These are phyloP conservation scores for Alternaria triticimaculans DNA, from an alignment of 2,329 filamentous ascomycete species.

Conservation along the genomic window DNA sequence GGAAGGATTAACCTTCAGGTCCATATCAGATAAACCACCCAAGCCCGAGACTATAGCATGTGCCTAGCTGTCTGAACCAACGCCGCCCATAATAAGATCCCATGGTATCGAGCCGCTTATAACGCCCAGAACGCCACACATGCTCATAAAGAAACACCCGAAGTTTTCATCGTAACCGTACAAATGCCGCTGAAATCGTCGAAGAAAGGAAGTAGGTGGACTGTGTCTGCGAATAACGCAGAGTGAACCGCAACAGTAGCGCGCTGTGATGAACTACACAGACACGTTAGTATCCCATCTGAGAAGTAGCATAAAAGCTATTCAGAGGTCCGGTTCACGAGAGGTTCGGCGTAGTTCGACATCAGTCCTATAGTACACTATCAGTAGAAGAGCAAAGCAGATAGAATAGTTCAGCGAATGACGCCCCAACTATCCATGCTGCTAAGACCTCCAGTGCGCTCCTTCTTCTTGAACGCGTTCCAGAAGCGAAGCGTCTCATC, in stretches of 20 bases:
- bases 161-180: conserved; percentile 9
- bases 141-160: conserved; percentile 8
- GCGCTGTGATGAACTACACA: conserved; percentile 9
- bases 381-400: conserved; percentile 2
- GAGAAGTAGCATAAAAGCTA: not conserved
- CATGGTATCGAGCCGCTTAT: conserved; percentile 11
- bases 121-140: conserved; percentile 10
- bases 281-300: not conserved
- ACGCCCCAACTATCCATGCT: conserved; percentile 79
- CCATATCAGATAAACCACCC: conserved; percentile 31
- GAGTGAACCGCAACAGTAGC: not conserved
- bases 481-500: conserved; percentile 97
- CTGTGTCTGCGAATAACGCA: not conserved
- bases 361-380: conserved; percentile 9
- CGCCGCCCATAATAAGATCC: conserved; percentile 5
- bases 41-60: not conserved
- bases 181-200: conserved; percentile 6
- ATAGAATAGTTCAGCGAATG: conserved; percentile 63
- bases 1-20: conserved; percentile 29
- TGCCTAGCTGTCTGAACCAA: not conserved
- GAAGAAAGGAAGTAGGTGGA: conserved; percentile 4
- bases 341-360: not conserved
- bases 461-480: conserved; percentile 90
- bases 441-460: conserved; percentile 66
- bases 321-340: not conserved